phyloP scores from a whole-genome alignment of 2,329 filamentous ascomycete species.

The Calonectria hawksworthii region DNA sequence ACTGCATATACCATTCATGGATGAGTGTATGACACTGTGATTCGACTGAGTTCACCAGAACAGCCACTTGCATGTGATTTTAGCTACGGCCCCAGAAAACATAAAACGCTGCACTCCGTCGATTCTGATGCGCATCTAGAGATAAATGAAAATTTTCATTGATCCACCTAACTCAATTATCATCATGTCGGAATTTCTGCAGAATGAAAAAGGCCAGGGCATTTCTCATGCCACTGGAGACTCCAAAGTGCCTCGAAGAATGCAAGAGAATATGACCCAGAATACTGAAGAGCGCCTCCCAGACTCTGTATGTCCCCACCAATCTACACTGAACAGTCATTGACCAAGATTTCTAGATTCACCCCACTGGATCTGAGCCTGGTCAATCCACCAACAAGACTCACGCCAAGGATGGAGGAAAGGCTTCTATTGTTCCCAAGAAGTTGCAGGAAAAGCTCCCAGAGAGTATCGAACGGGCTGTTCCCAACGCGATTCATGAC shows the following conservation, averaged over 20 bases:
- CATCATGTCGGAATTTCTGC: constrained; percentile 1
- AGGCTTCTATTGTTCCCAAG: constrained; percentile 39
- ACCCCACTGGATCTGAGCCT: constrained; percentile 35
- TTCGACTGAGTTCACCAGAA: neutral
- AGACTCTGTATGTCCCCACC: constrained; percentile 30
- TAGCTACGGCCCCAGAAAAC: neutral
- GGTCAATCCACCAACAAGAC: constrained; percentile 34
- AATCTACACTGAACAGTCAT: neutral
- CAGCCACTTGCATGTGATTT: neutral
- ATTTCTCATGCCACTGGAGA: constrained; percentile 38
- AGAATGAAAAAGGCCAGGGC: constrained; percentile 35
- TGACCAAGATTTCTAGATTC: constrained; percentile 32
- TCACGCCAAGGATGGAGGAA: constrained; percentile 35
- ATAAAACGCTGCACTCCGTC: neutral
- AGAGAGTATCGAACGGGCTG: constrained; percentile 38
- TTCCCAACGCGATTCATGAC: constrained; percentile 39
- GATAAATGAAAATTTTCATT: neutral
- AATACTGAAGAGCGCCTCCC: constrained; percentile 37
- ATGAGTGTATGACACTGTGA: neutral
- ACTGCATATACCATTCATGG: neutral
- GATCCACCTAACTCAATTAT: neutral
- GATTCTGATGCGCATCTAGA: no score
- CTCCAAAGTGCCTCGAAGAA: constrained; percentile 32
- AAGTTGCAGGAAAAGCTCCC: constrained; percentile 43
- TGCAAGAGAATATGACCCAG: constrained; percentile 29